Conservation (phyloP, 345 rosid genomes). For the Hirschfeldia incana region DNA sequence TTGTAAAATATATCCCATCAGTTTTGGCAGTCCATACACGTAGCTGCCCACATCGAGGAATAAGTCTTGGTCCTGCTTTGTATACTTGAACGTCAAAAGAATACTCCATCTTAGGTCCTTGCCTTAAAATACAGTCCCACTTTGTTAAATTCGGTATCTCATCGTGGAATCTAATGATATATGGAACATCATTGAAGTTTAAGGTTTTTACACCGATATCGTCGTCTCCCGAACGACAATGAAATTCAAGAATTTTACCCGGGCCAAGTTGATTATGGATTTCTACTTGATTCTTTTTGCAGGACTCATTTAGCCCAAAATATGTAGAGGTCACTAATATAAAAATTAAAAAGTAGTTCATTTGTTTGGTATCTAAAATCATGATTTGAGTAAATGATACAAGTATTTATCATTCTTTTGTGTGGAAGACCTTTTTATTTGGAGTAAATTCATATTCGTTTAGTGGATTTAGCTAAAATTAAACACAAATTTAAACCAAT, state of each 20-base stretch:
- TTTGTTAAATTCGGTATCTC: background rate
- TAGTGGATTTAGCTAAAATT: background rate
- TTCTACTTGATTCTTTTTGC: background rate
- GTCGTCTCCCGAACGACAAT: background rate
- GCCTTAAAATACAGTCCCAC: background rate
- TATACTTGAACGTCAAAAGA: background rate
- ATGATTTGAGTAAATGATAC: background rate
- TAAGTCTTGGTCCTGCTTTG: background rate
- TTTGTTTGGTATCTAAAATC: background rate
- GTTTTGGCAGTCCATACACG: background rate
- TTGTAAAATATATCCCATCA: slow-evolving; percentile 1
- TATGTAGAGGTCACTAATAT: background rate
- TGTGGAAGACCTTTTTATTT: background rate
- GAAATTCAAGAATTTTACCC: background rate
- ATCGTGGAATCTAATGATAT: background rate
- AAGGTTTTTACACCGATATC: background rate
- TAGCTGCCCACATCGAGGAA: slow-evolving; percentile 10
- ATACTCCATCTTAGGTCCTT: background rate
- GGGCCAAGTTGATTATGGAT: background rate
- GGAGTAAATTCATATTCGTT: background rate
- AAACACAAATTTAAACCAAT: background rate
- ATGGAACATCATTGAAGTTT: background rate
- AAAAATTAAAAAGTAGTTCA: background rate
- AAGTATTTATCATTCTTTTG: background rate
- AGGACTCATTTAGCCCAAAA: background rate